Conservation (phyloP, 2,329 filamentous ascomycete genomes). For the Grosmannia huntii region DNA sequence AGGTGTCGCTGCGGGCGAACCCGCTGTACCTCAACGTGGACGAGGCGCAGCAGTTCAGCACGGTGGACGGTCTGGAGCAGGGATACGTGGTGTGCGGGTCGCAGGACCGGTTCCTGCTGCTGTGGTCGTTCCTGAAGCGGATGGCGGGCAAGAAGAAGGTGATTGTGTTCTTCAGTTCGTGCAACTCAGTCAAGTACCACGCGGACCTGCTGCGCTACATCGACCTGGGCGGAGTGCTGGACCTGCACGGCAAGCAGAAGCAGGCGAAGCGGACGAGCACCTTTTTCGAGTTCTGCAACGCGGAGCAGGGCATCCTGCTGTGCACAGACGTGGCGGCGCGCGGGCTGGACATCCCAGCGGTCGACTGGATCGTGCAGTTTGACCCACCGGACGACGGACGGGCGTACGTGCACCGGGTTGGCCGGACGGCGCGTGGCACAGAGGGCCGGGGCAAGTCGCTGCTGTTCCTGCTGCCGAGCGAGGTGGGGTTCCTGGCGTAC, state of each 20-base stretch:
- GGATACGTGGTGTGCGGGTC: conserved; percentile 90
- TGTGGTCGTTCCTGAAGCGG: conserved; percentile 89
- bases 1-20: conserved; percentile 82
- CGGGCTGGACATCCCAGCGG: conserved; percentile 84
- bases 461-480: conserved; percentile 84
- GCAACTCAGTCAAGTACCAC: conserved; percentile 92
- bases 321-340: conserved; percentile 94
- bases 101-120: conserved; percentile 82
- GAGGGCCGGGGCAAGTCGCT: conserved; percentile 77
- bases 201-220: conserved; percentile 95
- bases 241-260: conserved; percentile 90
- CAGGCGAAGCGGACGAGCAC: conserved; percentile 92
- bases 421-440: conserved; percentile 78
- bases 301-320: conserved; percentile 74
- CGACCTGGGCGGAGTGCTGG: conserved; percentile 60
- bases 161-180: conserved; percentile 91
- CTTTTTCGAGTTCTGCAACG: conserved; percentile 82
- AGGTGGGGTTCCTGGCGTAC: conserved; percentile 84
- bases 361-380: conserved; percentile 95
- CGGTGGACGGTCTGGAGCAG: conserved; percentile 87
- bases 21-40: conserved; percentile 97
- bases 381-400: conserved; percentile 85
- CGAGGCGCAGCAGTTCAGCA: conserved; percentile 62
- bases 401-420: conserved; percentile 92
- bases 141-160: conserved; percentile 96